Conservation (phyloP, 1,284 basidiomycete genomes). For the Neonothopanus nambi region DNA sequence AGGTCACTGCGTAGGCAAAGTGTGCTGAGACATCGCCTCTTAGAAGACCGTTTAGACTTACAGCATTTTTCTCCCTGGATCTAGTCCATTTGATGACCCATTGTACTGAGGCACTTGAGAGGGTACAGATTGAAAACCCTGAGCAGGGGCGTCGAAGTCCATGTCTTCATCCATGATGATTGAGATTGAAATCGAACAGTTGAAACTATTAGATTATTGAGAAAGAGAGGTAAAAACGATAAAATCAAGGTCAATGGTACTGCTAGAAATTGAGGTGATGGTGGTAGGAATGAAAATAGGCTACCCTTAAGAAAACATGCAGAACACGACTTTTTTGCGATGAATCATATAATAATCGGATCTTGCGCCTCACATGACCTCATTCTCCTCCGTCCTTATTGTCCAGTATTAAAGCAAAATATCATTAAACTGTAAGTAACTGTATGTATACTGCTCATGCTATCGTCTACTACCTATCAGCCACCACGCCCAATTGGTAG, state of each 20-base stretch:
- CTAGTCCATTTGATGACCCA: conserved; percentile 23
- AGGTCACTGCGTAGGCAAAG: conserved; percentile 63
- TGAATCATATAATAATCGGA: conserved; percentile 4
- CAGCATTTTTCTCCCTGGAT: conserved; percentile 69
- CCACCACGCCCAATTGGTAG: conserved; percentile 60
- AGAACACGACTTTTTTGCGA: neutral
- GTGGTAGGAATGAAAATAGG: conserved; percentile 13
- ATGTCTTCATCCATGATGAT: conserved; percentile 75
- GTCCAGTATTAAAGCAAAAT: neutral
- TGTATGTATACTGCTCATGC: conserved; percentile 21
- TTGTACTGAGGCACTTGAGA: conserved; percentile 36
- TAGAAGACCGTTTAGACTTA: conserved; percentile 39
- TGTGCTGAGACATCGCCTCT: conserved; percentile 10
- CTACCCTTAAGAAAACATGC: neutral
- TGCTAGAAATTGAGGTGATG: conserved; percentile 6
- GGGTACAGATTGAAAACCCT: conserved; percentile 37
- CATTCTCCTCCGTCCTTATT: neutral
- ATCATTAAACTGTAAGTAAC: no score
- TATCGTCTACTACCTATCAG: conserved; percentile 51
- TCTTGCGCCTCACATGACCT: conserved; percentile 10
- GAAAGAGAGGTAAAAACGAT: conserved; percentile 1
- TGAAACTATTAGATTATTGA: neutral
- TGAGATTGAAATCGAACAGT: conserved; percentile 6
- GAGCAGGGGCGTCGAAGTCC: conserved; percentile 48
- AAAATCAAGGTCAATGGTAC: conserved; percentile 2